Base-by-base conservation (phyloP, 306 rosid species). In the Rubus idaeus region DNA sequence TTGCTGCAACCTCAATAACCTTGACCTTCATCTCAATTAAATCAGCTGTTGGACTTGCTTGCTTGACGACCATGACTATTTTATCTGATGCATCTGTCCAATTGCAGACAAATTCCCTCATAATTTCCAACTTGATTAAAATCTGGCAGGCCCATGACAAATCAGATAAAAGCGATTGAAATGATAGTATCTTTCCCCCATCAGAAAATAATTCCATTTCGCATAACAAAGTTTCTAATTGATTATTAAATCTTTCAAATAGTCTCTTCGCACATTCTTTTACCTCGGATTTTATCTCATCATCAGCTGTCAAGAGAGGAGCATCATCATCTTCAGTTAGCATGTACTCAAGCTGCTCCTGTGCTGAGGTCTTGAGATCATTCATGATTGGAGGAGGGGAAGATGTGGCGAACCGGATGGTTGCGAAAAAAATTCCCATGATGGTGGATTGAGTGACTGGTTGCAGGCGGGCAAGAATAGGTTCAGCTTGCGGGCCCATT, bases 291-390 rank as follows among this genome's bases (percentile, higher is more conserved):
- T 83, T 95, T 69, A 88, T 87, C 80, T 72, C 85, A 44, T 82
- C 90, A 71, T 90, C 91, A 57, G 94, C 93, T 44, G 78, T 79
- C 74, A 92, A 76, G 56, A 95, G 77, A 55, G 97, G 97, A 66
- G 86, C 80, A 76, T 95, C 97, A 58, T 92, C 99, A 76, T 95
- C 99, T 86, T 92, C 97, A 12, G 91, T 86, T 79, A 95, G 81
- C 99, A 95, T 92, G 89, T 95, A 95, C 78, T 95, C 97, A 11
- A 95, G 91, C 67, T 95, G 97, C 79, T 95, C 97, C 78, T 92
- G 99, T 1, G 96, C 97, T 1, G 97, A 95, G 51, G 91, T 83
- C 80, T 95, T 95, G 57, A 95, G 84, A 85, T 95, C 96, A 75
- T 77, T 84, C 93, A 89, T 68, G 65, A 75, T 26, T 49, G 81